Base-by-base conservation (phyloP, 805 yeast species). In the Lachancea quebecensis region DNA sequence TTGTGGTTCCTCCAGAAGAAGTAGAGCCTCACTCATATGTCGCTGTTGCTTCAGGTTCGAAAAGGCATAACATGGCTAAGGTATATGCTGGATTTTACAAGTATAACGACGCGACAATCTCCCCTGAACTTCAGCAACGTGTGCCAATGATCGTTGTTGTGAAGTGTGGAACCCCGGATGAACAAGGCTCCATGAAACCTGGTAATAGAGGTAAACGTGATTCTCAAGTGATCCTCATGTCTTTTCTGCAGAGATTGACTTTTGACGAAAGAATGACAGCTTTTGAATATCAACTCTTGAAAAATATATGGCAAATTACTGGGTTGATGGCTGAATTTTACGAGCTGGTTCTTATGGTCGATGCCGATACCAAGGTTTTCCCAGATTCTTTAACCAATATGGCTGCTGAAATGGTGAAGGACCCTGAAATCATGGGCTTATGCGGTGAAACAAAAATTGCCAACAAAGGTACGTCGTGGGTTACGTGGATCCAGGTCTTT, bases 201-300 rank as follows among this genome's bases (percentile, higher is more conserved):
- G 97, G 97, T 54, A 89, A 89, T 64, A 81, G 97, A 73, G 97
- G 97, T 67, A 89, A 89, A 65, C 85, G 97, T 69, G 97, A 89
- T 61, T 86, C 96, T 17, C 97, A 89, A 64, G 81, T 89, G 48
- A 82, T 89, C 50, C 70, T 89, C 56, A 89, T 89, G 96, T 81
- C 91, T 0, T 89, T 89, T 65, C 72, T 89, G 58, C 96, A 89
- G 66, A 82, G 80, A 55, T 76, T 89, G 15, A 86, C 90, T 56
- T 88, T 86, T 65, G 90, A 89, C 64, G 97, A 90, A 64, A 80
- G 96, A 73, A 89, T 89, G 96, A 82, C 96, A 0, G 86, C 83
- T 53, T 75, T 89, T 47, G 96, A 90, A 54, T 88, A 77, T 57
- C 93, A 85, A 59, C 72, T 89, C 52, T 67, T 88, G 59, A 74